Conservation (phyloP, 2,329 filamentous ascomycete species). For the Alternaria sp. region DNA sequence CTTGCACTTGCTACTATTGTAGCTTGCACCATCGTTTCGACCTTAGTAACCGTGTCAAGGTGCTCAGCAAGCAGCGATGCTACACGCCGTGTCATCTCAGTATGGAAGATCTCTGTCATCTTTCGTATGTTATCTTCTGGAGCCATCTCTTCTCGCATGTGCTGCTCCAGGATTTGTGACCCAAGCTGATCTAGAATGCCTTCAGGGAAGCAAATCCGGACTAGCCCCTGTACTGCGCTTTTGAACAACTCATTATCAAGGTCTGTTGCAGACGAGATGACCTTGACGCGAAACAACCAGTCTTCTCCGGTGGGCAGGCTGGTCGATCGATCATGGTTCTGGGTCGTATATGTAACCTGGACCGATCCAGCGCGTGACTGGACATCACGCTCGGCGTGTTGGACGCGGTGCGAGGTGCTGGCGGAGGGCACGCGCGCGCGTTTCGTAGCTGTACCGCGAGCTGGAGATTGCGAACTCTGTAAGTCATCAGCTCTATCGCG, state of each 20-base stretch:
- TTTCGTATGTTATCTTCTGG: conserved; percentile 21
- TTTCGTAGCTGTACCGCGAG: background rate
- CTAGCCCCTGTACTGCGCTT: conserved; percentile 35
- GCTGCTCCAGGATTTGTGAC: conserved; percentile 23
- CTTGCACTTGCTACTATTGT: conserved; percentile 16
- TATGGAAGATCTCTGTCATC: conserved; percentile 24
- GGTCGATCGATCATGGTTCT: too few relatives aligned
- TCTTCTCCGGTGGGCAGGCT: conserved; percentile 26
- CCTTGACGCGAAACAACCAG: conserved; percentile 35
- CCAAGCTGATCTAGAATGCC: conserved; percentile 33
- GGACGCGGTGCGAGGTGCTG: background rate
- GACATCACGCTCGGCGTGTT: too few relatives aligned
- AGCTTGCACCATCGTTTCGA: conserved; percentile 21
- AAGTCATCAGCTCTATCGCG: background rate
- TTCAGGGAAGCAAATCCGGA: conserved; percentile 40
- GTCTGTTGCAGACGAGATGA: conserved; percentile 22
- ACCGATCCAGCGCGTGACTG: too few relatives aligned
- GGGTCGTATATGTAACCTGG: too few relatives aligned
- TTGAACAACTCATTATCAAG: conserved; percentile 30
- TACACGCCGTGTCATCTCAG: conserved; percentile 31
- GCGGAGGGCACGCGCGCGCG: conserved; percentile 2
- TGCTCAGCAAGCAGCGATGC: conserved; percentile 29
- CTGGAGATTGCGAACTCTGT: conserved; percentile 6
- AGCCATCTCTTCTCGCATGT: conserved; percentile 33
- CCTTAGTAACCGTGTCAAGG: conserved; percentile 24